These are phyloP conservation scores for Aurantiochytrium sp. DNA, from an alignment of 108 stramenopile species.

Conservation along the genomic window DNA sequence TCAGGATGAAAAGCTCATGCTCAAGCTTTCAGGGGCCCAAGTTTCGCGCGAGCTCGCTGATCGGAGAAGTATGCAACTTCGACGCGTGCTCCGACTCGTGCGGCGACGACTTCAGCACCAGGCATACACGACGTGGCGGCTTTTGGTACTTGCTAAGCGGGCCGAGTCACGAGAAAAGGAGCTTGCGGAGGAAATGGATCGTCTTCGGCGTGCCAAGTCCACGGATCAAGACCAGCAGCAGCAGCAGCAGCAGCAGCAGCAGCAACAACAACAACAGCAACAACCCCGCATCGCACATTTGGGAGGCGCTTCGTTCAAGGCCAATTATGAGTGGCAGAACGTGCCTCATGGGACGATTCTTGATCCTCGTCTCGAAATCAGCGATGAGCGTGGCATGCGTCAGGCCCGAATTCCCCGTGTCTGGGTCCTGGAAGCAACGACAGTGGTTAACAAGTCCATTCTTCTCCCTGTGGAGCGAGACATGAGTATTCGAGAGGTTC, in stretches of 20 bases:
- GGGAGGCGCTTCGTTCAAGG: not conserved
- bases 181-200: not conserved
- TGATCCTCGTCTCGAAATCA: not conserved
- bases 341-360: not conserved
- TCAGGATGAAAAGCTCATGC: not conserved
- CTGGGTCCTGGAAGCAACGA: not conserved
- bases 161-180: not conserved
- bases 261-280: no score
- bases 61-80: not conserved
- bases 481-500: not conserved
- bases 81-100: not conserved
- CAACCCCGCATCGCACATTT: not conserved
- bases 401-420: not conserved
- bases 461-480: not conserved
- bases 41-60: constrained; percentile 1
- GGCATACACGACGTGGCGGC: not conserved
- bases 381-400: not conserved
- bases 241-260: no score
- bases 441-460: not conserved
- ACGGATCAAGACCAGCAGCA: no score
- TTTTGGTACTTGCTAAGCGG: not conserved
- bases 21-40: not conserved
- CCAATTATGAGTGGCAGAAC: not conserved
- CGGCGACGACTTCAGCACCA: not conserved
- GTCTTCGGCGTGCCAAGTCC: not conserved